These are phyloP conservation scores for Apiosordaria backusii DNA, from an alignment of 495 filamentous ascomycete genomes.

Conservation along the genomic window DNA sequence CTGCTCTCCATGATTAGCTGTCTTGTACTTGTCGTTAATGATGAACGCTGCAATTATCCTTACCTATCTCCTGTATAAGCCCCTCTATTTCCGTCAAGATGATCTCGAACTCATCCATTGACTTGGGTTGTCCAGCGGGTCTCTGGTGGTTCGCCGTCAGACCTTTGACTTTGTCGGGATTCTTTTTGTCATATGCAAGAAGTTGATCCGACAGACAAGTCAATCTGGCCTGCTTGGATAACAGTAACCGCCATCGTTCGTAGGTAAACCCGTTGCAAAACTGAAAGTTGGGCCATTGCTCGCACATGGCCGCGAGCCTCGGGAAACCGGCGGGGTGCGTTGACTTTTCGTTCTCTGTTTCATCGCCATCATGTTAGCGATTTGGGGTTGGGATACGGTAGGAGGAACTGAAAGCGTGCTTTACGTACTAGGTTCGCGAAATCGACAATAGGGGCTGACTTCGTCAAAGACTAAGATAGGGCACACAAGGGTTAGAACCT, in stretches of 20 bases:
- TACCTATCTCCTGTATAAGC: no score
- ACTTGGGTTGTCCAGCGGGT: not conserved
- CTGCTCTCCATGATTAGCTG: no score
- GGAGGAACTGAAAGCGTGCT: no score
- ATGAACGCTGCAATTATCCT: no score
- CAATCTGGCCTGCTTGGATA: not conserved
- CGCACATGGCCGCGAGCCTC: not conserved
- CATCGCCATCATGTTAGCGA: not conserved
- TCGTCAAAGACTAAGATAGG: no score
- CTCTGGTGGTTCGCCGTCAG: not conserved
- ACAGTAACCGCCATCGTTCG: not conserved
- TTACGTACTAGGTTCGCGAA: no score
- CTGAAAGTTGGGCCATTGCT: not conserved
- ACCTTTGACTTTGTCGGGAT: not conserved
- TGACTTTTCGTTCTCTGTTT: not conserved
- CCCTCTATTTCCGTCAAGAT: not conserved
- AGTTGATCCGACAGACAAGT: not conserved
- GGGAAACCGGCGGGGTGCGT: not conserved
- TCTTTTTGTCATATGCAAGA: not conserved
- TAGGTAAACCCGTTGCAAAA: not conserved
- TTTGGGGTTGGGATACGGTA: no score
- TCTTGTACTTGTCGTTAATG: not conserved
- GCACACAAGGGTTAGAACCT: no score
- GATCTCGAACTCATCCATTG: not conserved
- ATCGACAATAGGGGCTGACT: no score